These are phyloP conservation scores for Nemania sp. DNA, from an alignment of 2,329 filamentous ascomycete genomes.

Conservation along the genomic window DNA sequence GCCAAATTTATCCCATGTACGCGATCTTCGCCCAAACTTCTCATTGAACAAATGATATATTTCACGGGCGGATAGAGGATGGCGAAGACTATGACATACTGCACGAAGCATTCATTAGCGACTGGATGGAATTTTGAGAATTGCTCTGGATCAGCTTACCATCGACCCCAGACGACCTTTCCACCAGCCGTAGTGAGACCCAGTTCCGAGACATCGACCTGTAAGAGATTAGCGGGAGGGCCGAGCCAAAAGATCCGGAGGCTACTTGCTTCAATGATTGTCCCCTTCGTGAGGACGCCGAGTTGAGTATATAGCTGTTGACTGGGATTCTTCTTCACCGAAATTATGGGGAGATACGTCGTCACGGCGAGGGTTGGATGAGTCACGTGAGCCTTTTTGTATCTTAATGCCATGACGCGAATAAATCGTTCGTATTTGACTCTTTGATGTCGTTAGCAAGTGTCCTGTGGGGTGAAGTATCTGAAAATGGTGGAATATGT, in stretches of 20 bases:
- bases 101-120: background rate
- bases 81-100: constrained; percentile 9
- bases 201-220: constrained; percentile 92
- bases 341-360: constrained; percentile 51
- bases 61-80: background rate
- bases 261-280: background rate
- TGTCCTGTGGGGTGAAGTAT: background rate
- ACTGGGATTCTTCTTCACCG: constrained; percentile 73
- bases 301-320: constrained; percentile 72
- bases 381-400: constrained; percentile 77
- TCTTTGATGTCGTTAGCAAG: background rate
- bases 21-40: background rate
- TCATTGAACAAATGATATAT: background rate
- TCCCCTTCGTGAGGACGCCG: background rate
- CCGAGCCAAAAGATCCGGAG: background rate
- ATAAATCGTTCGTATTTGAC: constrained; percentile 75
- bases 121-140: background rate
- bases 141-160: constrained; percentile 33
- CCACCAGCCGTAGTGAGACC: constrained; percentile 89
- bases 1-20: background rate
- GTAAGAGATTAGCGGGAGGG: constrained; percentile 53
- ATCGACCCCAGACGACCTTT: constrained; percentile 84
- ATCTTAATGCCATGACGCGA: constrained; percentile 60
- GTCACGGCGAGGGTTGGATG: constrained; percentile 60
- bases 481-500: background rate